phyloP scores from a whole-genome alignment of 306 rosid genomes.

The Malus fusca region DNA sequence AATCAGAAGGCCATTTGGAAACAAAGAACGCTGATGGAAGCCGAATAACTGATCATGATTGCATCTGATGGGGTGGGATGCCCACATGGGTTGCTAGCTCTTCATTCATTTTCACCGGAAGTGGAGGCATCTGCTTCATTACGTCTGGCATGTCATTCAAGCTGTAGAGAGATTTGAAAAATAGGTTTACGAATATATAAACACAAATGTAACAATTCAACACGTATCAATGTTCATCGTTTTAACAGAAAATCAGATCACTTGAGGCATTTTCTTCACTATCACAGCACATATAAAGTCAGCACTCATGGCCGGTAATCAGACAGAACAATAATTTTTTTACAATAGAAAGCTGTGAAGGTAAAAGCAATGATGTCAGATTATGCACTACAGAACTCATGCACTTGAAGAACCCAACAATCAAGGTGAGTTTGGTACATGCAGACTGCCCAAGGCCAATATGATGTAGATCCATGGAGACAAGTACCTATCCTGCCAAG shows the following conservation, averaged over 20 bases:
- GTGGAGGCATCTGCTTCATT: slow-evolving; percentile 98
- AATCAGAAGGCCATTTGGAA: background rate
- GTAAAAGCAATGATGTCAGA: background rate
- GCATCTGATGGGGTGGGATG: slow-evolving; percentile 61
- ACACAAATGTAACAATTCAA: background rate
- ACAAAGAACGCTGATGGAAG: background rate
- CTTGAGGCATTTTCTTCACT: background rate
- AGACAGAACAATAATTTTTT: background rate
- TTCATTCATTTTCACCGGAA: slow-evolving; percentile 82
- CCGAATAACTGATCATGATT: slow-evolving; percentile 32
- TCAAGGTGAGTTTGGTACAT: background rate
- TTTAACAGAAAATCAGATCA: background rate
- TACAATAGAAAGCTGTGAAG: background rate
- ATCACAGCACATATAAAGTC: background rate
- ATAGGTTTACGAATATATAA: background rate
- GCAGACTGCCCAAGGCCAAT: background rate
- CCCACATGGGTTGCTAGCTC: slow-evolving; percentile 65
- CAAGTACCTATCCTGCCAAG: background rate
- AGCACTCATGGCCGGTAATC: background rate
- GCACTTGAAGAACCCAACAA: background rate
- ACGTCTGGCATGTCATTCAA: slow-evolving; percentile 68
- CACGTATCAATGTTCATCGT: background rate
- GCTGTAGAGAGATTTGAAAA: slow-evolving; percentile 23
- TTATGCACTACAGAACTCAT: background rate
- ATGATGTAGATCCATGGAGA: background rate